phyloP scores from a whole-genome alignment of 202 grass and related monocot genomes.

The Cymbopogon flexuosus region DNA sequence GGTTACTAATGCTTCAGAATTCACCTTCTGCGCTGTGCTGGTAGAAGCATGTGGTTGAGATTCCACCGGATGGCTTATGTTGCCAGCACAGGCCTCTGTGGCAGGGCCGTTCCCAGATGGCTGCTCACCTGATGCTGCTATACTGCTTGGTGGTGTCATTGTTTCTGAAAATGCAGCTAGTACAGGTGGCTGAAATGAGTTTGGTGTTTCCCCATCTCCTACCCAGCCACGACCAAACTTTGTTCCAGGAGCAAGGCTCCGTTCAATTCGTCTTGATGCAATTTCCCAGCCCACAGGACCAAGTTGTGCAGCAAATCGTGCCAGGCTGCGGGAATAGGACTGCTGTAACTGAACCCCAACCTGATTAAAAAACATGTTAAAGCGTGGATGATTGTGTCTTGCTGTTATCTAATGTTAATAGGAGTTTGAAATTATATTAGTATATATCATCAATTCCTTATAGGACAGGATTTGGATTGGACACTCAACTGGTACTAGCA shows the following conservation, averaged over 20 bases:
- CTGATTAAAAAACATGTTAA: slow-evolving; percentile 38
- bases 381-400: slow-evolving; percentile 18
- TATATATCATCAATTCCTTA: neutral
- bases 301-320: slow-evolving; percentile 69
- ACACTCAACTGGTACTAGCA: slow-evolving; percentile 69
- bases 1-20: slow-evolving; percentile 17
- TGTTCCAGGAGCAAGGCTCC: slow-evolving; percentile 48
- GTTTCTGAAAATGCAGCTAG: slow-evolving; percentile 28
- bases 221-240: slow-evolving; percentile 79
- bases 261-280: slow-evolving; percentile 57
- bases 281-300: slow-evolving; percentile 67
- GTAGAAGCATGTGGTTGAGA: slow-evolving; percentile 31
- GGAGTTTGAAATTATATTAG: neutral
- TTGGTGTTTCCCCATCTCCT: slow-evolving; percentile 51
- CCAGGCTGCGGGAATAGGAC: slow-evolving; percentile 65
- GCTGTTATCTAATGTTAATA: slow-evolving; percentile 5
- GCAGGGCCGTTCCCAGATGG: neutral
- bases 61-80: slow-evolving; percentile 18
- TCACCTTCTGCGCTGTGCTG: neutral
- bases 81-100: slow-evolving; percentile 10
- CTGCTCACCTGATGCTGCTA: slow-evolving; percentile 18
- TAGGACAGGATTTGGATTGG: slow-evolving; percentile 17
- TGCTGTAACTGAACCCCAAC: slow-evolving; percentile 66
- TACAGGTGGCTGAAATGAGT: slow-evolving; percentile 29
- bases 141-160: slow-evolving; percentile 13